Evolutionary conservation across 345 rosid species (phyloP), one percentile per base, ranked within the genome.

Genomic region (Schrenkiella parvula): DNA sequence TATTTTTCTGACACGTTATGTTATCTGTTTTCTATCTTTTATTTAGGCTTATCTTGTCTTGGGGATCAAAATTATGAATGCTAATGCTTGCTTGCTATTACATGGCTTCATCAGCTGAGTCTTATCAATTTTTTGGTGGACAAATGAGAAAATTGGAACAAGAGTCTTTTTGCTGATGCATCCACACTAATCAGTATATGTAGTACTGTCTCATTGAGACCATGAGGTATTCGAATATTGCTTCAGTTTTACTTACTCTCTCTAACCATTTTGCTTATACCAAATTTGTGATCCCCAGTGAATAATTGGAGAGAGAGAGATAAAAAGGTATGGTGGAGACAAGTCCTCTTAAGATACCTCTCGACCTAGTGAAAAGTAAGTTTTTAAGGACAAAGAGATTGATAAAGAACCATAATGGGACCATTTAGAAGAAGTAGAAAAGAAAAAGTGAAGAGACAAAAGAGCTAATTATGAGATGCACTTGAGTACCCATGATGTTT

Each of bases 401-500:
- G 12, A 67, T 65, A 28, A 67, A 53, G 70, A 80, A 72, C 63
- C 10, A 54, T 46, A 1, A 69, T 76, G 81, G 89, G 85, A 41
- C 87, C 78, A 38, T 17, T 10, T 51, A 41, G 71, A 75, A 69
- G 79, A 53, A 69, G 77, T 77, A 66, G 53, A 82, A 82, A 85
- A 70, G 79, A 48, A 46, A 76, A 71, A 48, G 72, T 48, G 50
- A 41, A 39, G 75, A 73, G 83, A 67, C 67, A 75, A 60, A 64
- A 55, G 74, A 73, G 41, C 68, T 80, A 77, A 76, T 73, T 63
- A 80, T 68, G 82, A 74, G 11, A 26, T 56, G 71, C 82, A 82
- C 84, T 89, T 43, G 85, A 88, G 85, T 86, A 70, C 53, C 76
- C 79, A 84, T 87, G 50, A 86, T 76, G 84, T 83, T 73, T 76